Evolutionary conservation across 2,329 filamentous ascomycete species (phyloP).

Genomic region (Aspergillus pseudotamarii): DNA sequence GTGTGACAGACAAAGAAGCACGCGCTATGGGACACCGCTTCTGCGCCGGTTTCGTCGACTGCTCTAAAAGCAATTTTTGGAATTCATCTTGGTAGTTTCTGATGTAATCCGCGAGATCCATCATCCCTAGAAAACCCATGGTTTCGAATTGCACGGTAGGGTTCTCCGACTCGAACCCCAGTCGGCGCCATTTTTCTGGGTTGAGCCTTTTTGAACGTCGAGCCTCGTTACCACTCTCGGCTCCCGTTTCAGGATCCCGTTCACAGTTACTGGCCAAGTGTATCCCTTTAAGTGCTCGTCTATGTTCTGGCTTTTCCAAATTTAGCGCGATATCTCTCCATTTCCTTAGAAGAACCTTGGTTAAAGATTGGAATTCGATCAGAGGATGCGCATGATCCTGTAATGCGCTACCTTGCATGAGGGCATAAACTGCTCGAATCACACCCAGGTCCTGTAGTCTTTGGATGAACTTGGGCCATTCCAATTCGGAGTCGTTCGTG

Average conservation of each 20-base stretch:
- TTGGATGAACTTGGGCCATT: slow-evolving; percentile 97
- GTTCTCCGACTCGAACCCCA: slow-evolving; percentile 90
- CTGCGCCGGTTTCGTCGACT: slow-evolving; percentile 70
- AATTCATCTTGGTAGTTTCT: slow-evolving; percentile 89
- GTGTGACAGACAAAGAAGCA: slow-evolving; percentile 82
- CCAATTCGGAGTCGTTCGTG: slow-evolving; percentile 72
- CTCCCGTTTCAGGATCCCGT: slow-evolving; percentile 31
- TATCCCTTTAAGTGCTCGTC: slow-evolving; percentile 80
- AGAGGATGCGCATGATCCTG: slow-evolving; percentile 89
- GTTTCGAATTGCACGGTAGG: slow-evolving; percentile 82
- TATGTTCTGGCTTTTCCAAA: slow-evolving; percentile 82
- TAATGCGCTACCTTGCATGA: slow-evolving; percentile 92
- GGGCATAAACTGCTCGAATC: slow-evolving; percentile 84
- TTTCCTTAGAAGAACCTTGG: slow-evolving; percentile 81
- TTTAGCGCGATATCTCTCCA: slow-evolving; percentile 88
- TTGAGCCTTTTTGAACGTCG: slow-evolving; percentile 73
- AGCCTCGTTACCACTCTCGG: slow-evolving; percentile 42
- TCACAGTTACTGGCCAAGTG: slow-evolving; percentile 72
- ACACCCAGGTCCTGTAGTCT: slow-evolving; percentile 88
- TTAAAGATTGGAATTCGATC: slow-evolving; percentile 89
- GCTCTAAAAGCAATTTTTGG: slow-evolving; percentile 88
- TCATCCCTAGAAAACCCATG: slow-evolving; percentile 90
- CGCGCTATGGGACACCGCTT: slow-evolving; percentile 85
- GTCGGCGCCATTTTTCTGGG: slow-evolving; percentile 86
- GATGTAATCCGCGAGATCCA: slow-evolving; percentile 95